Evolutionary conservation across 2,329 filamentous ascomycete species (phyloP), one percentile per base, ranked within the genome.

Genomic region (Nothopassalora personata): DNA sequence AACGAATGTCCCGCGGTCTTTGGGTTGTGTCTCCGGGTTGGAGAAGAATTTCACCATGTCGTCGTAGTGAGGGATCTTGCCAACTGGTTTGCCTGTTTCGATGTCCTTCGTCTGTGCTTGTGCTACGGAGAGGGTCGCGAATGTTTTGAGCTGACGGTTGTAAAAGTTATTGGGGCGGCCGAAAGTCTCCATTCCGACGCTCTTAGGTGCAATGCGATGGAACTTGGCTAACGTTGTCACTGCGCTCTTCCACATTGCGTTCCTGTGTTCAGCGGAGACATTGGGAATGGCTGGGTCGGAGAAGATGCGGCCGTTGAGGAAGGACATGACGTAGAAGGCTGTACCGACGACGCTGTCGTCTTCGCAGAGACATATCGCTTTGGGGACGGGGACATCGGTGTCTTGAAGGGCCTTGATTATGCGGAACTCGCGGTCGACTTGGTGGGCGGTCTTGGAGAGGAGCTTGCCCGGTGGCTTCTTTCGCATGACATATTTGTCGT

Each of bases 401-500:
- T 79, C 64, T 86, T 67, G 84, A 33, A 97, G 82, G 2, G 93
- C 92, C 72, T 90, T 85, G 70, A 97, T 89, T 71, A 97, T 89
- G 70, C 88, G 86, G 78, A 94, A 94, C 76, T 99, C 94, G 68
- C 94, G 89, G 78, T 99, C 94, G 70, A 99, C 93, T 74, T 93
- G 89, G 79, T 99, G 94, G 9, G 94, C 94, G 1, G 93, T 93
- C 78, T 91, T 91, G 68, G 91, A 96, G 53, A 97, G 82, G 43
- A 99, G 86, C 77, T 88, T 86, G 64, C 94, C 94, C n/a, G 94
- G 93, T 0, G 94, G 94, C 78, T 97, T 97, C 83, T 99, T 97
- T 73, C 94, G 90, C 79, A 97, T 83, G 34, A 99, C 94, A 77
- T 87, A 96, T 71, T 86, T 86, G 66, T 79, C 75, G 54, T 86